Conservation (phyloP, 306 rosid genomes). For the Heteromeles arbutifolia region DNA sequence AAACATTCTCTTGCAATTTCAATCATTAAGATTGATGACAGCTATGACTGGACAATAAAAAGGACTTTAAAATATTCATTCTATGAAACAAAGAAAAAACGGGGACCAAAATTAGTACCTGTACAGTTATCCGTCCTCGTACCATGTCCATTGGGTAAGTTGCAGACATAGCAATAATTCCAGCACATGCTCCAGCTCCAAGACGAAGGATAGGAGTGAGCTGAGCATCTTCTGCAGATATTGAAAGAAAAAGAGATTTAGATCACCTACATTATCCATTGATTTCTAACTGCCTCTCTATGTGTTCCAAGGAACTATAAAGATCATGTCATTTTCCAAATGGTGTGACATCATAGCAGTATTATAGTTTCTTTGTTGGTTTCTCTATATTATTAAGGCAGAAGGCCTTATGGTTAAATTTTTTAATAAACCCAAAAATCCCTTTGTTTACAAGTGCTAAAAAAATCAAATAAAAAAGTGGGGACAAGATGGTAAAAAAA, state of each 20-base stretch:
- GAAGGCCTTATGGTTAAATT: no score
- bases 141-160: constrained; percentile 99
- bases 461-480: no score
- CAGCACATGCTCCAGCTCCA: constrained; percentile 99
- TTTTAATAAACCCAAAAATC: no score
- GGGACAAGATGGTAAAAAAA: no score
- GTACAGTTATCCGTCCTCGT: constrained; percentile 96
- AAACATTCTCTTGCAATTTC: neutral
- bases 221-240: constrained; percentile 81
- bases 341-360: neutral
- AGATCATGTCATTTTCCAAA: neutral
- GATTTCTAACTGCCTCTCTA: neutral
- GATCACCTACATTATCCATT: neutral
- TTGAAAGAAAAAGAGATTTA: constrained; percentile 5
- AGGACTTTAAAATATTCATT: neutral
- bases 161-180: constrained; percentile 99
- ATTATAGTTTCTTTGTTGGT: neutral
- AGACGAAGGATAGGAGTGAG: constrained; percentile 88
- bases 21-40: neutral
- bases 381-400: neutral
- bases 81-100: neutral
- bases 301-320: neutral
- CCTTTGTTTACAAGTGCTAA: no score
- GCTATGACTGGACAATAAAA: neutral
- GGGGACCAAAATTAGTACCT: constrained; percentile 42